A percentile compares a stretch with the other conserved stretches of the same genome.
Conservation (phyloP, 2,329 filamentous ascomycete genomes). For the Alternaria conjuncta region DNA sequence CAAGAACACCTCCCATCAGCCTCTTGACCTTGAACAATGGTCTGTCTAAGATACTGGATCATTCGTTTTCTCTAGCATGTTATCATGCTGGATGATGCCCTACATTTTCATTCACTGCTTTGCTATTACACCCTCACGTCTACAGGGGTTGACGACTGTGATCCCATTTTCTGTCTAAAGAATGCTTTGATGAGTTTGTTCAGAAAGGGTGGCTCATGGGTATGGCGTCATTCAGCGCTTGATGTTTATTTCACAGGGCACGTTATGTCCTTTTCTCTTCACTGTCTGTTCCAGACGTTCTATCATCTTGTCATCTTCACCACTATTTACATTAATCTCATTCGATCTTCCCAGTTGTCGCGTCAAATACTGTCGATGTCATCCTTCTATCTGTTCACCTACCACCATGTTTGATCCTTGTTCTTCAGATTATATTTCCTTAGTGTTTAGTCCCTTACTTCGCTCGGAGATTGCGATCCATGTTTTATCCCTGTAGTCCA, state of each 20-base stretch:
- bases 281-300: background rate
- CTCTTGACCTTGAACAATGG: background rate
- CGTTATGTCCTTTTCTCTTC: background rate
- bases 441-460: background rate
- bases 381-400: background rate
- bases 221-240: background rate
- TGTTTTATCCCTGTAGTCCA: background rate
- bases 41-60: background rate
- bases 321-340: slow-evolving; percentile 17
- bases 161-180: background rate
- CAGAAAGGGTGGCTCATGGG: background rate
- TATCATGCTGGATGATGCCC: background rate
- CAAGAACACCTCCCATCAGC: background rate
- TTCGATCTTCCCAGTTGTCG: background rate
- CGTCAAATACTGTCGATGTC: background rate
- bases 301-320: slow-evolving; percentile 4
- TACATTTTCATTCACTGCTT: background rate
- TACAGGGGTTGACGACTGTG: background rate
- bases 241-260: background rate
- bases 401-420: background rate
- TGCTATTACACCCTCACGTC: background rate
- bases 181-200: background rate
- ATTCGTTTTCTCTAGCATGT: background rate
- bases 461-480: background rate
- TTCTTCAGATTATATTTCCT: background rate